A percentile compares a stretch with the other conserved stretches of the same genome.
phyloP scores from a whole-genome alignment of 2,329 filamentous ascomycete genomes.

The Neoarthrinium moseri region DNA sequence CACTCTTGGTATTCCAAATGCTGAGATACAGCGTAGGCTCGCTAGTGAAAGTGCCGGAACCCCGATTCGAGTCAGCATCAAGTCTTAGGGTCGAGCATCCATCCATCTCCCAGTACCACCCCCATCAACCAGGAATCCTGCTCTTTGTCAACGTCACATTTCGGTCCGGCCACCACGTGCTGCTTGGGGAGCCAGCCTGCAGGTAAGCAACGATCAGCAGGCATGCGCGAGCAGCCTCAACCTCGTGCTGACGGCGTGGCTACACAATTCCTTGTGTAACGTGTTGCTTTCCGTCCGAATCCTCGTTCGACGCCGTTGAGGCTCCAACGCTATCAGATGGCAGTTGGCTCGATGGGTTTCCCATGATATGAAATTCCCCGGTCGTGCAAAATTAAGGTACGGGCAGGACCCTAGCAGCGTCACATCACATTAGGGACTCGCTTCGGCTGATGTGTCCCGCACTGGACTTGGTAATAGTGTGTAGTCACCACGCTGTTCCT shows the following conservation, averaged over 20 bases:
- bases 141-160: conserved; percentile 6
- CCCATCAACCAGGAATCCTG: neutral
- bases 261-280: neutral
- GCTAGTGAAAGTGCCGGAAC: neutral
- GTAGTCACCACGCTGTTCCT: no score
- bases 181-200: neutral
- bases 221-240: neutral
- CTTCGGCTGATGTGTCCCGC: conserved; percentile 7
- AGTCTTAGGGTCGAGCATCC: neutral
- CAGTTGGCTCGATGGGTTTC: neutral
- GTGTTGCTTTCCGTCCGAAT: neutral
- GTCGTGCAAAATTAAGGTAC: conserved; percentile 7
- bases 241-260: neutral
- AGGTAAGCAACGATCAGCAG: neutral
- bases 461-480: no score
- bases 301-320: no score
- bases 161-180: conserved; percentile 9
- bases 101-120: neutral
- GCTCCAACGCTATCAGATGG: no score
- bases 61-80: neutral
- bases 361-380: neutral
- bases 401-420: conserved; percentile 5
- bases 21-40: neutral
- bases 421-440: conserved; percentile 5
- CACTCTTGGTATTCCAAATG: neutral